Conservation (phyloP, 2,329 filamentous ascomycete species). For the Septoria linicola region DNA sequence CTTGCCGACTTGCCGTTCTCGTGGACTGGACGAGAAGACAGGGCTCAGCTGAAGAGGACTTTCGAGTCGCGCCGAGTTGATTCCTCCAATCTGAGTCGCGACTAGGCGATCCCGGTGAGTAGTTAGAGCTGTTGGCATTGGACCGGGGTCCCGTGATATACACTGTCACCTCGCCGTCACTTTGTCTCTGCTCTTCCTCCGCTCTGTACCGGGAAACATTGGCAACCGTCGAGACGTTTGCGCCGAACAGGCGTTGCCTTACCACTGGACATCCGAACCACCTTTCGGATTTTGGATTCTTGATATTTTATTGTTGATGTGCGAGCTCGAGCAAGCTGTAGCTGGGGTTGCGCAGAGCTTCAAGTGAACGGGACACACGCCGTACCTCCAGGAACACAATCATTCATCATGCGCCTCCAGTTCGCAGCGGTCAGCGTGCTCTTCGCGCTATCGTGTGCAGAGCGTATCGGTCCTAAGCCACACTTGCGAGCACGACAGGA, state of each 20-base stretch:
- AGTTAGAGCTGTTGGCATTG: constrained; percentile 1
- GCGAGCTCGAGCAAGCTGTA: neutral
- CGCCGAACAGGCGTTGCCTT: constrained; percentile 3
- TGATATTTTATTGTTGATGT: constrained; percentile 1
- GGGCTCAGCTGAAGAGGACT: neutral
- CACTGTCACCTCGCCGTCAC: constrained; percentile 4
- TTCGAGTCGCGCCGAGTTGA: neutral
- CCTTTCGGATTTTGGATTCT: constrained; percentile 2
- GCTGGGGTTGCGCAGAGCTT: constrained; percentile 10
- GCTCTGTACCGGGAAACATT: neutral
- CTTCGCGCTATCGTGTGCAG: constrained; percentile 13
- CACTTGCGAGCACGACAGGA: constrained; percentile 13
- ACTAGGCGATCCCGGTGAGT: constrained; percentile 11
- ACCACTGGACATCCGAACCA: constrained; percentile 14
- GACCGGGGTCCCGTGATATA: constrained; percentile 13
- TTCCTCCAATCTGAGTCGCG: constrained; percentile 12
- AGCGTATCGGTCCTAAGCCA: constrained; percentile 5
- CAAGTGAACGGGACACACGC: constrained; percentile 1
- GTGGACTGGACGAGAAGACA: neutral
- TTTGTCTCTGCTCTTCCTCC: constrained; percentile 3
- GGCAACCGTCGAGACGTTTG: neutral
- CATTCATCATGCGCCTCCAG: constrained; percentile 13
- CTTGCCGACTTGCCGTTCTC: neutral
- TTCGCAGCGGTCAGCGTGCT: constrained; percentile 3
- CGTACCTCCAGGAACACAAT: neutral